These are phyloP conservation scores for Schwanniomyces etchellsii DNA, from an alignment of 1,139 yeast genomes.

Conservation along the genomic window DNA sequence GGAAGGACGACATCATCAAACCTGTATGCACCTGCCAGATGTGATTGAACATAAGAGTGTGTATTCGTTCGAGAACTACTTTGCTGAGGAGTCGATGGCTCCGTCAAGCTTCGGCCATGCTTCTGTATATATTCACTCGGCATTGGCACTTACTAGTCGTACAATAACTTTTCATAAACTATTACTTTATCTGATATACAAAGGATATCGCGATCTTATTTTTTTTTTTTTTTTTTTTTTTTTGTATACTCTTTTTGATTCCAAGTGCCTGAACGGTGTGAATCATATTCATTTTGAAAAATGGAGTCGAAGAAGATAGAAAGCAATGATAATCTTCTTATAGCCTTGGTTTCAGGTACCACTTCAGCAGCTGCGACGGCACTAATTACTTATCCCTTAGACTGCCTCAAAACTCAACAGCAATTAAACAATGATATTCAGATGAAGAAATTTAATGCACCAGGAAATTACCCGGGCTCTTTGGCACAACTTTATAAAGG, in stretches of 20 bases:
- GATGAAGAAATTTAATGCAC: conserved; percentile 31
- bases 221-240: too few relatives aligned
- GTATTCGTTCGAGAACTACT: conserved; percentile 4
- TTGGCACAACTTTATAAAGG: conserved; percentile 59
- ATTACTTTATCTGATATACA: too few relatives aligned
- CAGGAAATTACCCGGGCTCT: conserved; percentile 34
- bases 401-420: conserved; percentile 69
- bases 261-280: too few relatives aligned
- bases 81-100: conserved; percentile 26
- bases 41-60: conserved; percentile 1
- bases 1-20: conserved; percentile 16
- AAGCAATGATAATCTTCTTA: conserved; percentile 32
- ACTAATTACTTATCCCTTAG: conserved; percentile 76
- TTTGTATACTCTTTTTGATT: too few relatives aligned
- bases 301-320: background rate
- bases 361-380: conserved; percentile 72
- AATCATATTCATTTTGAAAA: background rate
- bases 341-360: conserved; percentile 71
- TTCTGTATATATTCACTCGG: too few relatives aligned
- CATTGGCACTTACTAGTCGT: too few relatives aligned
- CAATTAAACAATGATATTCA: conserved; percentile 49
- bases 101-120: conserved; percentile 12
- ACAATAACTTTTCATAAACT: too few relatives aligned
- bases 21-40: conserved; percentile 2
- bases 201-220: too few relatives aligned